Conservation (phyloP, 805 yeast species). For the Pachysolen tannophilus region DNA sequence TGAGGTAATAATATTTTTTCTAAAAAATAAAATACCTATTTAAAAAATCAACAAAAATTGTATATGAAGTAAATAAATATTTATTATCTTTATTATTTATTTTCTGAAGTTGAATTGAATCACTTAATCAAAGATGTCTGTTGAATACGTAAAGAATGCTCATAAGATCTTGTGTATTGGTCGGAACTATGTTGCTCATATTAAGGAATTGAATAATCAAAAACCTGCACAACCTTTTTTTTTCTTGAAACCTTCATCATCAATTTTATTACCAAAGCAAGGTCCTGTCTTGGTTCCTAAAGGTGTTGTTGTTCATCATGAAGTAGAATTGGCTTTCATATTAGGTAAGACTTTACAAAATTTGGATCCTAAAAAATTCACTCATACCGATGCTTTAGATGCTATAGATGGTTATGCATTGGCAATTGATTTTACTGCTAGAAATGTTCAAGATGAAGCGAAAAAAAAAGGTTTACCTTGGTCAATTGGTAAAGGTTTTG, state of each 20-base stretch:
- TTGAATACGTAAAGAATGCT: too few relatives aligned
- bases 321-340: conserved; percentile 82
- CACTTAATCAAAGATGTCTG: too few relatives aligned
- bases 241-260: conserved; percentile 83
- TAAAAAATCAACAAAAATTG: too few relatives aligned
- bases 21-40: too few relatives aligned
- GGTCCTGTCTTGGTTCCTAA: conserved; percentile 82
- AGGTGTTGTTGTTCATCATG: conserved; percentile 81
- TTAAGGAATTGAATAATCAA: conserved; percentile 77
- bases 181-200: conserved; percentile 95
- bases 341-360: conserved; percentile 58
- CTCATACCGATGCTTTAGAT: conserved; percentile 61
- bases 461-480: conserved; percentile 93
- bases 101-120: too few relatives aligned
- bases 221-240: conserved; percentile 85
- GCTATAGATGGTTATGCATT: conserved; percentile 82
- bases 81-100: too few relatives aligned
- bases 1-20: too few relatives aligned
- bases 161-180: conserved; percentile 91
- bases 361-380: conserved; percentile 46
- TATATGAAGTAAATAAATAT: too few relatives aligned
- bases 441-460: conserved; percentile 93
- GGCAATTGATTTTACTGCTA: conserved; percentile 90
- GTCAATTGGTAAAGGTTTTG: conserved; percentile 95
- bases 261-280: conserved; percentile 54